Evolutionary conservation across 495 filamentous ascomycete genomes (phyloP).

Genomic region (Talaromyces trachyspermus): DNA sequence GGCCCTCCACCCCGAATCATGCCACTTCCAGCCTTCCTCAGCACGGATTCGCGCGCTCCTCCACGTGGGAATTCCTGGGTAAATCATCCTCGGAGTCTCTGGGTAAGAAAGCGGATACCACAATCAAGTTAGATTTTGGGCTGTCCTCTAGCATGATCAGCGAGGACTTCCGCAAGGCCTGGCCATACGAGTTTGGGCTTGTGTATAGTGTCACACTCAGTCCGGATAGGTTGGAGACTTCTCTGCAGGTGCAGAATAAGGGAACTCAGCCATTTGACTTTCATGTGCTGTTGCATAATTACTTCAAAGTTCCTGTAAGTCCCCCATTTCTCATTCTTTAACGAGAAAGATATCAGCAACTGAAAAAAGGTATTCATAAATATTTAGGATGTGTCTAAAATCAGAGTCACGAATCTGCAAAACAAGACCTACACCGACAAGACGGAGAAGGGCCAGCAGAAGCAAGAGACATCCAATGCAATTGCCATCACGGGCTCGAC

Average conservation of each 20-base stretch:
- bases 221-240: slow-evolving; percentile 67
- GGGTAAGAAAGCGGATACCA: slow-evolving; percentile 42
- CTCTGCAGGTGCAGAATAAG: slow-evolving; percentile 75
- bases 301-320: slow-evolving; percentile 71
- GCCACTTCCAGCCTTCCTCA: slow-evolving; percentile 71
- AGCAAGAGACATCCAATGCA: slow-evolving; percentile 46
- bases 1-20: slow-evolving; percentile 70
- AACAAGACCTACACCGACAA: slow-evolving; percentile 75
- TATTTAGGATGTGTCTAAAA: slow-evolving; percentile 65
- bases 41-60: slow-evolving; percentile 92
- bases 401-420: slow-evolving; percentile 65
- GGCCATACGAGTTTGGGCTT: slow-evolving; percentile 79
- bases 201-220: slow-evolving; percentile 88
- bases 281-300: slow-evolving; percentile 87
- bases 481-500: slow-evolving; percentile 64
- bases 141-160: slow-evolving; percentile 64
- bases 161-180: slow-evolving; percentile 54
- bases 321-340: neutral
- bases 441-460: slow-evolving; percentile 50
- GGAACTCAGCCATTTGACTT: slow-evolving; percentile 77
- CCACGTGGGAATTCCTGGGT: slow-evolving; percentile 57
- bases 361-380: neutral
- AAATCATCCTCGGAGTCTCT: slow-evolving; percentile 62
- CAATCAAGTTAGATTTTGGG: slow-evolving; percentile 91
- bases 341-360: neutral